Evolutionary conservation across 2,329 filamentous ascomycete genomes (phyloP), one percentile per base, ranked within the genome.

Genomic region (Aspergillus pseudonomiae): DNA sequence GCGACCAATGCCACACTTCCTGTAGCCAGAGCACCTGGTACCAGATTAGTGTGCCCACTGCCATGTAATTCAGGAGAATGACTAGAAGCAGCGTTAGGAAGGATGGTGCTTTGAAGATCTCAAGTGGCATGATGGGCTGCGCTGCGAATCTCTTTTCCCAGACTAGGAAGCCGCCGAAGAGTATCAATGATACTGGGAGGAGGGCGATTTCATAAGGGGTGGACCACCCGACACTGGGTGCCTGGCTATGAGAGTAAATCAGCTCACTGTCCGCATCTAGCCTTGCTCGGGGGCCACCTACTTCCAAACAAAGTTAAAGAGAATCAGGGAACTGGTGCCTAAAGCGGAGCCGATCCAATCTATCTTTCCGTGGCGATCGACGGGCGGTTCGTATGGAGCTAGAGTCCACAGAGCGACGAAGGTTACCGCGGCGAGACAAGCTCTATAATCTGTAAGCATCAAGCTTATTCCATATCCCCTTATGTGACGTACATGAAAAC

Each of bases 271-370:
- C 4, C 10, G 28, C 11, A n/a, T n/a, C n/a, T 24, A 12, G 56
- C 6, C 2, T 30, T 26, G n/a, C 16, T 48, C 19, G 30, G 9
- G 26, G 39, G 11, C 12, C 28, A 72, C 77, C 74, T 66, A 83
- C 82, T 84, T 85, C 79, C 82, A 85, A 1, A 78, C 78, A n/a
- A 85, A 77, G 60, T 83, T 85, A 62, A 84, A 85, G 0, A 84
- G 67, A 1, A 84, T 71, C n/a, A 85, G 67, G 6, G 78, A 76
- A 16, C 71, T 67, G 1, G 79, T 71, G 0, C 78, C 82, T 4
- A 83, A 71, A 7, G 69, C 70, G 2, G 76, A 77, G 0, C 81
- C 83, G 12, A 79, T 60, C 65, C 73, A 80, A 60, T 82, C 80
- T 30, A 81, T 73, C 30, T 72, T 75, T 2, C 79, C 80, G 28